Evolutionary conservation across 2,329 filamentous ascomycete genomes (phyloP).

Genomic region (Thelonectria rubi): DNA sequence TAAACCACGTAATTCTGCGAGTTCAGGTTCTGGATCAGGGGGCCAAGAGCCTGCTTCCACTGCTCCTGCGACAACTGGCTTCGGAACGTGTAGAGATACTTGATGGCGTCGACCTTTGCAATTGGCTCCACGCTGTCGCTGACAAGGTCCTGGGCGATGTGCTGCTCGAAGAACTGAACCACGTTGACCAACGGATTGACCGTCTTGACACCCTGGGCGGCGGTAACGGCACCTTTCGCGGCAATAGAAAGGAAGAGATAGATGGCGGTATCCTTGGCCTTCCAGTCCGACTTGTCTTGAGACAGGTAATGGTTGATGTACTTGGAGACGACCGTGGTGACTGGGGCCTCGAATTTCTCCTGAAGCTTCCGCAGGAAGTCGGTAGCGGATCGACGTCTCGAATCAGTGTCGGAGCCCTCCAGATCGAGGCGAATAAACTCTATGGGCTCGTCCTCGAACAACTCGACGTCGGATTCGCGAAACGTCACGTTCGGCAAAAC

Average conservation of each 20-base stretch:
- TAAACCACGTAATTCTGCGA: slow-evolving; percentile 96
- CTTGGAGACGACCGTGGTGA: slow-evolving; percentile 85
- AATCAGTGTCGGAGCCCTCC: slow-evolving; percentile 96
- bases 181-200: slow-evolving; percentile 90
- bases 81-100: slow-evolving; percentile 96
- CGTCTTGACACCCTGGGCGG: slow-evolving; percentile 87
- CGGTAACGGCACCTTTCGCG: slow-evolving; percentile 87
- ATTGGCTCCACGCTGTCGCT: slow-evolving; percentile 79
- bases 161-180: slow-evolving; percentile 92
- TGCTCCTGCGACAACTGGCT: slow-evolving; percentile 92
- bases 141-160: slow-evolving; percentile 89
- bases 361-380: slow-evolving; percentile 92
- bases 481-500: slow-evolving; percentile 92
- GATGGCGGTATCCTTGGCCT: slow-evolving; percentile 96
- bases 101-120: slow-evolving; percentile 96
- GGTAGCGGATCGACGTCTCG: slow-evolving; percentile 87
- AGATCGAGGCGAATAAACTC: slow-evolving; percentile 96
- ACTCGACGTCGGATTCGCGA: slow-evolving; percentile 91
- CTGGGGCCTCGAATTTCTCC: slow-evolving; percentile 84
- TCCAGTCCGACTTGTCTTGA: slow-evolving; percentile 87
- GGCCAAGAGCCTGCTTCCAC: slow-evolving; percentile 88
- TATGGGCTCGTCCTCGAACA: slow-evolving; percentile 98
- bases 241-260: slow-evolving; percentile 96
- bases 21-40: slow-evolving; percentile 89
- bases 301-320: slow-evolving; percentile 90